A percentile compares a stretch with the other conserved stretches of the same genome.
Conservation (phyloP, 495 filamentous ascomycete genomes). For the Chaetomium cochliodes region DNA sequence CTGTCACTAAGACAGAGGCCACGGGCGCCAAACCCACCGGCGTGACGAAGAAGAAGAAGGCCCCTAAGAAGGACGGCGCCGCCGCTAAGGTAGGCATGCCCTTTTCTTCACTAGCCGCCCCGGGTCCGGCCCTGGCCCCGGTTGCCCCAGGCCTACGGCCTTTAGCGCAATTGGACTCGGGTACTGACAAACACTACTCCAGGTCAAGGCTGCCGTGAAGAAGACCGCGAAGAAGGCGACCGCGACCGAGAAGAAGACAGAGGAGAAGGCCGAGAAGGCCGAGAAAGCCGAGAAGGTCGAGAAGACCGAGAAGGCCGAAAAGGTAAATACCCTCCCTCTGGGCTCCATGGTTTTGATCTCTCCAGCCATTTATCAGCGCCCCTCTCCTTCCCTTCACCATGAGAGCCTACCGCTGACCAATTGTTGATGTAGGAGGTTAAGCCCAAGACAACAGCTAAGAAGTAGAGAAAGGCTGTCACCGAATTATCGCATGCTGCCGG, state of each 20-base stretch:
- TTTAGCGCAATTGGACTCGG: not conserved
- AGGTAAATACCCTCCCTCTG: slow-evolving; percentile 5
- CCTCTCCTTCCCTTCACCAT: not conserved
- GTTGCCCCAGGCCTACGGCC: not conserved
- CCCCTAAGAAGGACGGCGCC: slow-evolving; percentile 49
- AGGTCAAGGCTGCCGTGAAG: slow-evolving; percentile 51
- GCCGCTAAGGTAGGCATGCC: slow-evolving; percentile 47
- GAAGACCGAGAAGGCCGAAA: slow-evolving; percentile 32
- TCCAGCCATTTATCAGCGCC: not conserved
- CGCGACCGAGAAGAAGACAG: slow-evolving; percentile 28
- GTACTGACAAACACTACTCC: slow-evolving; percentile 22
- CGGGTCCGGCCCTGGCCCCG: not conserved
- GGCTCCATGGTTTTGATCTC: not conserved
- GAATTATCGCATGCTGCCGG: slow-evolving; percentile 13
- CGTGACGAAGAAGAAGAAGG: slow-evolving; percentile 58
- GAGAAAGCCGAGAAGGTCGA: slow-evolving; percentile 33
- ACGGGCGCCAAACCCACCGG: slow-evolving; percentile 53
- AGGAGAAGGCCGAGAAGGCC: slow-evolving; percentile 27
- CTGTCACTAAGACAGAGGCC: slow-evolving; percentile 35
- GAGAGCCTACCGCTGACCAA: slow-evolving; percentile 9
- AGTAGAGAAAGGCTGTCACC: slow-evolving; percentile 36
- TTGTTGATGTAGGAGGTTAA: slow-evolving; percentile 30
- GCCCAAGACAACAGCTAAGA: slow-evolving; percentile 45
- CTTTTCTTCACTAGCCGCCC: not conserved
- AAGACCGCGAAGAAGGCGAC: slow-evolving; percentile 33